Evolutionary conservation across 2,329 filamentous ascomycete genomes (phyloP).

Genomic region (Fusarium burgessii): DNA sequence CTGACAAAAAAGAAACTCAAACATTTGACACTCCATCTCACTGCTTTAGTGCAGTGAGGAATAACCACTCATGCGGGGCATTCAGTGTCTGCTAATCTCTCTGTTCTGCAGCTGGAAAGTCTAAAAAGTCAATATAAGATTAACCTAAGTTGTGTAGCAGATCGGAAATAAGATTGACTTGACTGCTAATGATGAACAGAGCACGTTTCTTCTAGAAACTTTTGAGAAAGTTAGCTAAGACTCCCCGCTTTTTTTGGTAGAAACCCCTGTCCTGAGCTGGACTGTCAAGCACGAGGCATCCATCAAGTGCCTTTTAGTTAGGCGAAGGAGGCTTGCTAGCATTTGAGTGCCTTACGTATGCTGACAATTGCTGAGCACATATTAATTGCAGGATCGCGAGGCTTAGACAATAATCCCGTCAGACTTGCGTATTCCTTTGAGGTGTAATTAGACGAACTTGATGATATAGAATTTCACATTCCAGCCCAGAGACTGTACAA

Average conservation of each 20-base stretch:
- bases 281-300: conserved; percentile 22
- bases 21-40: conserved; percentile 6
- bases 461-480: conserved; percentile 20
- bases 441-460: not conserved
- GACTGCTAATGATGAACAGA: not conserved
- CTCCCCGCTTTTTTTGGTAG: conserved; percentile 33
- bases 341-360: not conserved
- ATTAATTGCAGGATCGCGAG: conserved; percentile 23
- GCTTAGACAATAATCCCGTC: conserved; percentile 10
- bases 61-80: conserved; percentile 20
- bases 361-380: conserved; percentile 4
- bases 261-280: conserved; percentile 20
- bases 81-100: conserved; percentile 6
- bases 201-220: conserved; percentile 33
- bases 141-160: not conserved
- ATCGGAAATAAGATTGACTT: conserved; percentile 15
- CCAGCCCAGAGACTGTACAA: conserved; percentile 5
- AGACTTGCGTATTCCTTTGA: conserved; percentile 8
- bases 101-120: conserved; percentile 10
- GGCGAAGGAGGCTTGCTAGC: conserved; percentile 27
- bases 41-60: conserved; percentile 5
- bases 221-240: conserved; percentile 18
- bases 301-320: conserved; percentile 18
- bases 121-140: conserved; percentile 19
- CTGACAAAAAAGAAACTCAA: conserved; percentile 5